Evolutionary conservation across 2,329 filamentous ascomycete species (phyloP).

Genomic region (Diaporthe citriasiana): DNA sequence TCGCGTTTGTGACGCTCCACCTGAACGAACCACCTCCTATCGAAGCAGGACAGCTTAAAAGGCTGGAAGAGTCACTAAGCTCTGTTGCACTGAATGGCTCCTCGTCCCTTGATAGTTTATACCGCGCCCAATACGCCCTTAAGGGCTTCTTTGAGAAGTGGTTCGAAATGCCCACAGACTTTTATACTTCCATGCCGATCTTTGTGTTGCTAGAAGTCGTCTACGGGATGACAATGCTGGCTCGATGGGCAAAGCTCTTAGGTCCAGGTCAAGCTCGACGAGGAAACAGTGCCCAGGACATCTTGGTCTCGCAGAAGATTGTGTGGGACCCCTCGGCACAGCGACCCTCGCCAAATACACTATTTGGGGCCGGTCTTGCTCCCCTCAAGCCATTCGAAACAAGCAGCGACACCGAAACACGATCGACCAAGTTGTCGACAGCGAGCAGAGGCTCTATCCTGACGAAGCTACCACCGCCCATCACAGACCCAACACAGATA

Average conservation of each 20-base stretch:
- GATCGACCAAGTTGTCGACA: background rate
- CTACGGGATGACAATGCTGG: constrained; percentile 65
- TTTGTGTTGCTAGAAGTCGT: constrained; percentile 61
- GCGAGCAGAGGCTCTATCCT: background rate
- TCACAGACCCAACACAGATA: constrained; percentile 40
- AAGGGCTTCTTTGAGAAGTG: constrained; percentile 65
- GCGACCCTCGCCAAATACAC: background rate
- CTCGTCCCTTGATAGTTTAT: constrained; percentile 64
- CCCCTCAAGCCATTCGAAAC: constrained; percentile 15
- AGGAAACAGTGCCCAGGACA: constrained; percentile 9
- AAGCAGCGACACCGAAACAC: background rate
- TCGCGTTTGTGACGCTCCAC: constrained; percentile 58
- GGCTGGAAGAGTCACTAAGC: constrained; percentile 60
- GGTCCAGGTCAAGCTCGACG: constrained; percentile 50
- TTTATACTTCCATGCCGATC: constrained; percentile 63
- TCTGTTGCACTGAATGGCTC: constrained; percentile 47
- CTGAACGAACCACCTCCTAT: constrained; percentile 64
- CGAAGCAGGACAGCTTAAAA: constrained; percentile 56
- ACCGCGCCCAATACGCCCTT: constrained; percentile 62
- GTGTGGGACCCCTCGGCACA: constrained; percentile 39
- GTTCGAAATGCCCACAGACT: constrained; percentile 57
- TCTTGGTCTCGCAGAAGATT: constrained; percentile 38
- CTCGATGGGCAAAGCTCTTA: constrained; percentile 64
- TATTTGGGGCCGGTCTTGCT: constrained; percentile 19
- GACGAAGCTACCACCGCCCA: constrained; percentile 7